phyloP scores from a whole-genome alignment of 2,329 filamentous ascomycete species.

The Fusarium verrucosum region DNA sequence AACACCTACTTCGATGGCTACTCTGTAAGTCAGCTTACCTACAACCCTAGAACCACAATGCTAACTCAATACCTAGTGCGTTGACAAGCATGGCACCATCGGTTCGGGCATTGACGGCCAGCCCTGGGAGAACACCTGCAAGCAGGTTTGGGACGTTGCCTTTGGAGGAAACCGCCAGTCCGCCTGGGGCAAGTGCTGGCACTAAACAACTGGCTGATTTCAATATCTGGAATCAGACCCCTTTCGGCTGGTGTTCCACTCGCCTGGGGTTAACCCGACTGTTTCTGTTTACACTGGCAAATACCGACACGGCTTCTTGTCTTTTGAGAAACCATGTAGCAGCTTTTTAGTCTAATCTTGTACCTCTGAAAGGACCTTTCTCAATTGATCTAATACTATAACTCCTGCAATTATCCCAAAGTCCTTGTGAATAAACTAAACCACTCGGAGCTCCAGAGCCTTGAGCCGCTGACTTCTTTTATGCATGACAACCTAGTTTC shows the following conservation, averaged over 20 bases:
- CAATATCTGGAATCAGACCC: neutral
- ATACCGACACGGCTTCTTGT: neutral
- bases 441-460: too few relatives aligned
- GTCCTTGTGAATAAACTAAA: too few relatives aligned
- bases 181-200: constrained; percentile 27
- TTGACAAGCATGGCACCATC: constrained; percentile 15
- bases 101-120: constrained; percentile 25
- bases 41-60: rapidly evolving
- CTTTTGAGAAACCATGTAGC: neutral
- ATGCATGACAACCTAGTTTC: too few relatives aligned
- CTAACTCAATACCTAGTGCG: constrained; percentile 7
- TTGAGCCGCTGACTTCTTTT: too few relatives aligned
- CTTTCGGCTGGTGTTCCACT: too few relatives aligned
- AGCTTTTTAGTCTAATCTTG: neutral
- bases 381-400: neutral
- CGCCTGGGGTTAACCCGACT: neutral
- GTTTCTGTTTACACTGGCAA: neutral
- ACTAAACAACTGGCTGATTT: constrained; percentile 5
- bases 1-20: constrained; percentile 21
- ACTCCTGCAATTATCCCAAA: too few relatives aligned
- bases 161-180: constrained; percentile 13
- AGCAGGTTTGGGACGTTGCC: constrained; percentile 21
- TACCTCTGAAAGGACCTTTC: neutral
- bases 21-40: neutral
- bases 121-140: constrained; percentile 23